Base-by-base conservation (phyloP, 805 yeast species). In the Ogataea pini region DNA sequence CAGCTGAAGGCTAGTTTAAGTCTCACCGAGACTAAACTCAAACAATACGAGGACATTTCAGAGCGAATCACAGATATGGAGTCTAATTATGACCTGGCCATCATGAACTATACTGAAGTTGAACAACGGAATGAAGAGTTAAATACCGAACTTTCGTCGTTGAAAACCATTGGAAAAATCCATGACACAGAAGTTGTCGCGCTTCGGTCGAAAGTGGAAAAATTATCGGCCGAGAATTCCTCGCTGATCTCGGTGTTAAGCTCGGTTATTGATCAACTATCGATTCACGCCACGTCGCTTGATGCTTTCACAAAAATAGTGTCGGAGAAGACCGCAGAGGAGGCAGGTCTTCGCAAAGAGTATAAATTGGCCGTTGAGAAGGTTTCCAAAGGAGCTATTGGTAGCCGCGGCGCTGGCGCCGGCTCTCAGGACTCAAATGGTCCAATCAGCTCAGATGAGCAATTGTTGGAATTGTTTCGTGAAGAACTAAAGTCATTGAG, bases 401-500 rank as follows among this genome's bases (percentile, higher is more conserved):
- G n/a, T n/a, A n/a, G n/a, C n/a, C n/a, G n/a, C 16, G 36, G 22
- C 14, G 12, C 22, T 31, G 31, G 31, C n/a, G 31, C 31, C 31
- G 31, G 14, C 42, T n/a, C n/a, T n/a, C n/a, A n/a, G n/a, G n/a
- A n/a, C n/a, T n/a, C n/a, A n/a, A n/a, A 29, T 13, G 60, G 59
- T 2, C 52, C 53, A 22, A 55, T 61, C 22, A 43, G 48, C 16
- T 51, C 65, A 1, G 60, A 62, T 43, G 63, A 62, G 27, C 61
- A 65, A 17, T 36, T 67, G 31, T 54, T 64, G 36, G 57, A 58
- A 12, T 19, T 65, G 25, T 59, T 61, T 36, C 57, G 68, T 34
- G 54, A 56, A n/a, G 71, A 68, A 47, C 62, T 67, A 3, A 55
- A 52, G 39, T 27, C 36, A 8, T 50, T 68, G 34, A 55, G 55